Conservation (phyloP, 495 filamentous ascomycete species). For the Lepraria neglecta region DNA sequence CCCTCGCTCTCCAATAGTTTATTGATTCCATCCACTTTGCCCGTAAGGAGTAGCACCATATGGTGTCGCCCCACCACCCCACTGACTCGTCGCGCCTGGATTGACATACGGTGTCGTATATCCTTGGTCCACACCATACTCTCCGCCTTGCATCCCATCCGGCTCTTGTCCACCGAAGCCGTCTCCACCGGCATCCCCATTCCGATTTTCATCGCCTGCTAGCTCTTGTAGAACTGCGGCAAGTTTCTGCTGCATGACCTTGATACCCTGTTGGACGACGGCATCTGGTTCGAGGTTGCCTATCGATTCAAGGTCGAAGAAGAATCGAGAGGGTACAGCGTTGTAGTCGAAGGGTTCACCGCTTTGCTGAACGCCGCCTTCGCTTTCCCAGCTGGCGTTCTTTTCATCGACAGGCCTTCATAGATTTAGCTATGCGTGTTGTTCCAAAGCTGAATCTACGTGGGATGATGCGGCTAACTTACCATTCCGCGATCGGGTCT, state of each 20-base stretch:
- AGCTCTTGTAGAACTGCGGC: slow-evolving; percentile 76
- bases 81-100: slow-evolving; percentile 53
- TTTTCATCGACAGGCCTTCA: slow-evolving; percentile 28
- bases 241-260: slow-evolving; percentile 82
- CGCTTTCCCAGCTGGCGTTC: slow-evolving; percentile 75
- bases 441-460: too few species aligned
- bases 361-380: slow-evolving; percentile 57
- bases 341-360: slow-evolving; percentile 86
- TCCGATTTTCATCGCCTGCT: slow-evolving; percentile 43
- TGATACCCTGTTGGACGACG: slow-evolving; percentile 83
- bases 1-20: background rate
- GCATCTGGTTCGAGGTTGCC: slow-evolving; percentile 80
- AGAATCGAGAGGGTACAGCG: slow-evolving; percentile 76
- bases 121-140: slow-evolving; percentile 53
- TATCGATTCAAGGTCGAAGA: slow-evolving; percentile 85
- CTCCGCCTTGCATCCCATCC: slow-evolving; percentile 51
- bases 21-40: slow-evolving; percentile 28
- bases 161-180: slow-evolving; percentile 52
- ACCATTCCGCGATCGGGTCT: slow-evolving; percentile 84
- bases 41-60: slow-evolving; percentile 57
- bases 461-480: slow-evolving; percentile 31
- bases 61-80: slow-evolving; percentile 69
- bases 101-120: slow-evolving; percentile 71
- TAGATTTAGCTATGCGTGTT: background rate
- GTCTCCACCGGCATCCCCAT: slow-evolving; percentile 46